Base-by-base conservation (phyloP, 768 basidiomycete species). In the Macrolepiota fuliginosa region DNA sequence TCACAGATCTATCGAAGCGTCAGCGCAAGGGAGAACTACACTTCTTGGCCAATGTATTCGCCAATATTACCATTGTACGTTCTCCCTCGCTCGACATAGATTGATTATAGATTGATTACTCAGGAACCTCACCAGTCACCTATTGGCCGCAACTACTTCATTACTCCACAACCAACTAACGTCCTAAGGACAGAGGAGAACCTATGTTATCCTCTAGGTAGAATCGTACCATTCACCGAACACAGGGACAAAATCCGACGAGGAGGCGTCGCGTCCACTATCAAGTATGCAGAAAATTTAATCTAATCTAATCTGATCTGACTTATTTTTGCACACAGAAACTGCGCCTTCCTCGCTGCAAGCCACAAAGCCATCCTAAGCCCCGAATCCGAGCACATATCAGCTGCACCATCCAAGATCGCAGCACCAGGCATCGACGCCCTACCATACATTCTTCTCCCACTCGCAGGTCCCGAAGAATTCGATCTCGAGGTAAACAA, bases 391-490 rank as follows among this genome's bases (percentile, higher is more conserved):
- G 79, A 79, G 5, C 70, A 68, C 40, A 79, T 89, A 22, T 66
- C 83, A 13, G 79, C 90, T 4, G 81, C 84, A 3, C 85, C 90
- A 1, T 87, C 87, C 17, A 76, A 74, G n/a, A 67, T 69, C 13
- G 73, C 72, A 2, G 86, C 89, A 2, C 85, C 91, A 1, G 94
- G 95, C 4, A 86, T 98, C 37, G 90, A 94, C 72, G 84, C 90
- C 1, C 80, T 98, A 10, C 90, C 93, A 0, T 91, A 87, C 69
- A 79, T 99, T 11, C 81, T 99, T 2, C 83, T 96, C 0, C 96
- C 97, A 0, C 79, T 99, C 1, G 94, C 96, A 45, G 96, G 96
- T 5, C 90, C 94, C 1, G 97, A 98, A 73, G 97, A 98, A 73
- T 88, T 92, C 62, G 95, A 97, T 60, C 79, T 96, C 1, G 96